These are phyloP conservation scores for Tripterygium wilfordii DNA, from an alignment of 177 flowering plant genomes.

Conservation along the genomic window DNA sequence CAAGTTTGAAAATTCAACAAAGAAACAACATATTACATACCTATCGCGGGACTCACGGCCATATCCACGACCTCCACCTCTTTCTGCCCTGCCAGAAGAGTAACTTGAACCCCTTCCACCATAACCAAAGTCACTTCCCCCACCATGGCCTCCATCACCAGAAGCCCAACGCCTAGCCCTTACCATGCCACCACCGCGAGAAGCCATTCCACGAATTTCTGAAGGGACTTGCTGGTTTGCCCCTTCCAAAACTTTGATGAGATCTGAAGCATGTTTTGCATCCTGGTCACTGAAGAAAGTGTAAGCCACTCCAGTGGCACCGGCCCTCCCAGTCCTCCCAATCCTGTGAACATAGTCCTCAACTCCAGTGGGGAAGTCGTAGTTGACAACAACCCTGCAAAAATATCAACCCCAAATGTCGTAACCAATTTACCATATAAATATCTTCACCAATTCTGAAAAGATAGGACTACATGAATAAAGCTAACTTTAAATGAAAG, in stretches of 20 bases:
- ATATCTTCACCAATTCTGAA: no score
- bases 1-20: background rate
- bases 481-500: no score
- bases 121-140: slow-evolving; percentile 32
- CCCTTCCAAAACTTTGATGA: slow-evolving; percentile 73
- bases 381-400: slow-evolving; percentile 78
- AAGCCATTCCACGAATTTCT: slow-evolving; percentile 65
- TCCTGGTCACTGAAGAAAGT: slow-evolving; percentile 78
- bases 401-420: background rate
- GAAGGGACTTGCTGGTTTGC: slow-evolving; percentile 73
- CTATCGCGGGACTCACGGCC: slow-evolving; percentile 32
- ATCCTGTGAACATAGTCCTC: slow-evolving; percentile 92
- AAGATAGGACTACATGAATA: no score
- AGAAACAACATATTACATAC: slow-evolving; percentile 7
- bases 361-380: slow-evolving; percentile 82
- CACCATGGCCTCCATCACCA: slow-evolving; percentile 43
- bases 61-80: slow-evolving; percentile 31
- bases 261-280: slow-evolving; percentile 68
- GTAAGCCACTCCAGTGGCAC: slow-evolving; percentile 78
- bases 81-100: slow-evolving; percentile 27
- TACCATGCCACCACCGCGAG: slow-evolving; percentile 62
- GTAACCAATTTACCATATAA: background rate
- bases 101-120: slow-evolving; percentile 47
- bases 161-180: slow-evolving; percentile 50
- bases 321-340: slow-evolving; percentile 90